These are phyloP conservation scores for Miscanthus lutarioriparius DNA, from an alignment of 176 grass and related monocot genomes.

Conservation along the genomic window DNA sequence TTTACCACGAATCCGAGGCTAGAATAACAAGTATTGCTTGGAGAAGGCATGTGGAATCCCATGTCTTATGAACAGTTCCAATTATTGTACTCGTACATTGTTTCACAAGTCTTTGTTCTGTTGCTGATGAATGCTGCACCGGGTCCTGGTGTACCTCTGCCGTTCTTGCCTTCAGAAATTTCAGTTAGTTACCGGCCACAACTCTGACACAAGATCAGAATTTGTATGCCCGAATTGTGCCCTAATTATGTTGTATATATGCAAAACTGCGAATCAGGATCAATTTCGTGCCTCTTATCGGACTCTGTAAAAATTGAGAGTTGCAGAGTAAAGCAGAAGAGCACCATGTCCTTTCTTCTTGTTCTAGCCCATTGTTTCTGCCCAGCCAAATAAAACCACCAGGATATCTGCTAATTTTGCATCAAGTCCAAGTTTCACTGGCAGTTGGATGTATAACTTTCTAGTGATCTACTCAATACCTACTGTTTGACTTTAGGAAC, in stretches of 20 bases:
- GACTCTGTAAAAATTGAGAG: not conserved
- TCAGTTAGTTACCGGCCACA: not conserved
- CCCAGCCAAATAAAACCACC: not conserved
- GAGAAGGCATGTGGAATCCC: not conserved
- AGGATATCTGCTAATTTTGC: not conserved
- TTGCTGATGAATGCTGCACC: conserved; percentile 5
- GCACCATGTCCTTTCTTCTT: not conserved
- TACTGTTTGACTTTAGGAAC: conserved; percentile 33
- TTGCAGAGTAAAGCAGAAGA: not conserved
- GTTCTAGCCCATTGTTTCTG: not conserved
- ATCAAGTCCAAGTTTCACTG: conserved; percentile 9
- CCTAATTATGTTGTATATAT: not conserved
- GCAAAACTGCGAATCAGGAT: not conserved
- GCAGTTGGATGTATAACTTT: not conserved
- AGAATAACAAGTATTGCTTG: not conserved
- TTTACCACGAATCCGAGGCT: not conserved
- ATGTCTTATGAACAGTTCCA: conserved; percentile 6
- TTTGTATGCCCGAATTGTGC: not conserved
- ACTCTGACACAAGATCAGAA: not conserved
- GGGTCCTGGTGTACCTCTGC: not conserved
- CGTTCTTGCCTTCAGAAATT: conserved; percentile 13
- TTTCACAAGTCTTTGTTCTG: conserved; percentile 22
- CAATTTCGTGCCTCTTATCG: not conserved
- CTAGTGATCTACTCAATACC: conserved; percentile 18
- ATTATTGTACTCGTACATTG: not conserved